These are phyloP conservation scores for Austroboletus niveus DNA, from an alignment of 1,284 basidiomycete species.

Conservation along the genomic window DNA sequence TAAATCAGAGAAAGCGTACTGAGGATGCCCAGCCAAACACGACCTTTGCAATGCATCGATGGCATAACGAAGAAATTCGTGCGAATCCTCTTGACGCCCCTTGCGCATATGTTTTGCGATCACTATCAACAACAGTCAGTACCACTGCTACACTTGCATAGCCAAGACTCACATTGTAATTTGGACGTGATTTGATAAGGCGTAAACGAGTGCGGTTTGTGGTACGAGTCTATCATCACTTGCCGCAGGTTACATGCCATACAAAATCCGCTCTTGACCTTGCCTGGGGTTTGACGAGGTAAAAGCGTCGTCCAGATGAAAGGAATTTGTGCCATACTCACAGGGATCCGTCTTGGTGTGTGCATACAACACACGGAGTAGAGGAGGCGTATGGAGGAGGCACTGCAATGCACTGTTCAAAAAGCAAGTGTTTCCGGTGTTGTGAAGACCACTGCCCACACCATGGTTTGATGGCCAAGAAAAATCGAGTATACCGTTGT, in stretches of 20 bases:
- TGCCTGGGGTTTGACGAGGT: slow-evolving; percentile 43
- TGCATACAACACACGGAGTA: slow-evolving; percentile 66
- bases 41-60: slow-evolving; percentile 90
- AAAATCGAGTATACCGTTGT: slow-evolving; percentile 52
- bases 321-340: slow-evolving; percentile 32
- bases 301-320: slow-evolving; percentile 1
- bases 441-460: slow-evolving; percentile 73
- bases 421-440: slow-evolving; percentile 97
- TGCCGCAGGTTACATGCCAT: slow-evolving; percentile 70
- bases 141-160: slow-evolving; percentile 1
- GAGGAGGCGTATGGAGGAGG: slow-evolving; percentile 89
- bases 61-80: slow-evolving; percentile 96
- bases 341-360: slow-evolving; percentile 54
- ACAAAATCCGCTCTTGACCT: slow-evolving; percentile 61
- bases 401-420: slow-evolving; percentile 95
- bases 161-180: slow-evolving; percentile 58
- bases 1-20: slow-evolving; percentile 46
- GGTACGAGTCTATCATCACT: slow-evolving; percentile 53
- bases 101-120: slow-evolving; percentile 90
- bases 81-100: slow-evolving; percentile 97
- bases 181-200: slow-evolving; percentile 65
- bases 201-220: slow-evolving; percentile 46
- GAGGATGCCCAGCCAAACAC: slow-evolving; percentile 69
- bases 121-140: slow-evolving; percentile 42
- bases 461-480: slow-evolving; percentile 47